phyloP scores from a whole-genome alignment of 352 stramenopile genomes.

The Phytophthora pisi region DNA sequence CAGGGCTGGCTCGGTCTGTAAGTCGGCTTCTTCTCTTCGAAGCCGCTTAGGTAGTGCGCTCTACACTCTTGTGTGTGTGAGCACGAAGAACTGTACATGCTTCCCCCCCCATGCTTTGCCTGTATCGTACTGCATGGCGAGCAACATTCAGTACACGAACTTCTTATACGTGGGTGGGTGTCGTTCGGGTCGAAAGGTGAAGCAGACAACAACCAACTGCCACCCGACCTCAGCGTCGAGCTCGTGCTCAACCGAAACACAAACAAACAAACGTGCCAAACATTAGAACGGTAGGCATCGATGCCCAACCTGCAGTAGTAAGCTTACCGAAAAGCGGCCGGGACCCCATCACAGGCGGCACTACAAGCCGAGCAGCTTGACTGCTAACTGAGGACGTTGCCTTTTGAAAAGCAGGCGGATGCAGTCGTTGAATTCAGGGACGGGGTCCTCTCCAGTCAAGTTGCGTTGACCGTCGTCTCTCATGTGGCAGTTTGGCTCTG shows the following conservation, averaged over 20 bases:
- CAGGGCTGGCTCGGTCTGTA: slow-evolving; percentile 56
- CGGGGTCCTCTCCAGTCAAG: not conserved
- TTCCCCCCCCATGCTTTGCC: not conserved
- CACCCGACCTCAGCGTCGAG: not conserved
- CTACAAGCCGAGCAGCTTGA: too few relatives aligned
- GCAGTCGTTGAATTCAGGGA: slow-evolving; percentile 8
- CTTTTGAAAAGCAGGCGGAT: not conserved
- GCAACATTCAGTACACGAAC: slow-evolving; percentile 20
- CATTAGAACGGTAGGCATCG: too few relatives aligned
- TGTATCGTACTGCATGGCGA: not conserved
- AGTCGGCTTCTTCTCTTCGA: slow-evolving; percentile 1
- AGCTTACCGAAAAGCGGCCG: too few relatives aligned
- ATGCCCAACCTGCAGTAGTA: too few relatives aligned
- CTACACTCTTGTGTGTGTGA: not conserved
- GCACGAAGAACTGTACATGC: slow-evolving; percentile 14
- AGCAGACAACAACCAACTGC: not conserved
- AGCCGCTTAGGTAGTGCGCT: slow-evolving; percentile 12
- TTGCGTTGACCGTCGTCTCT: slow-evolving; percentile 8
- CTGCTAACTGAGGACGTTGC: not conserved
- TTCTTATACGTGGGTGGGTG: slow-evolving; percentile 10
- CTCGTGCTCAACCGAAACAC: not conserved
- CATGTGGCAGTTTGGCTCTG: not conserved
- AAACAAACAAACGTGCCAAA: not conserved
- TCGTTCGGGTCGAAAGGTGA: slow-evolving; percentile 3
- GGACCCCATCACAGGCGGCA: too few relatives aligned